These are phyloP conservation scores for Actinomortierella ambigua DNA, from an alignment of 371 early-diverging fungal genomes.

Conservation along the genomic window DNA sequence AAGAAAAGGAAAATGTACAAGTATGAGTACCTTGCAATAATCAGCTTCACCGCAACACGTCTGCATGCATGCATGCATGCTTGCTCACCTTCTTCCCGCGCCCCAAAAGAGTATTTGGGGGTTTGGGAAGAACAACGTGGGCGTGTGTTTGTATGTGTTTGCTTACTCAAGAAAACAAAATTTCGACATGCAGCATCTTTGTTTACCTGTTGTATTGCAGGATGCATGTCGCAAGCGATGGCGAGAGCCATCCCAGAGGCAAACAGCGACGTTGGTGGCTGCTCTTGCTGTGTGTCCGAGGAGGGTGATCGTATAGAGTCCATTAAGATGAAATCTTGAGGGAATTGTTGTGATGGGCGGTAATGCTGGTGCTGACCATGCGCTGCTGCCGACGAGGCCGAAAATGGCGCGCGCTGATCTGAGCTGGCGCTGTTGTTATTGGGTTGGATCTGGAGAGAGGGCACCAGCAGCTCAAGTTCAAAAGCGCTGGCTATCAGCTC, in stretches of 20 bases:
- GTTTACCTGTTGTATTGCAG: too few species aligned
- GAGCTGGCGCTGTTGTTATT: background rate
- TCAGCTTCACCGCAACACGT: too few species aligned
- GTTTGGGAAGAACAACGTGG: too few species aligned
- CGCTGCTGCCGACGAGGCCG: background rate
- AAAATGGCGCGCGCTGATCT: background rate
- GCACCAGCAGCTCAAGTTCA: background rate
- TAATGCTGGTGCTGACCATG: background rate
- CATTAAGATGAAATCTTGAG: constrained; percentile 10
- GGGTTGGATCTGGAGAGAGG: background rate
- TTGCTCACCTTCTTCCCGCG: too few species aligned
- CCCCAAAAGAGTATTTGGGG: too few species aligned
- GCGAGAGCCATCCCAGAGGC: background rate
- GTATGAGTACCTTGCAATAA: too few species aligned
- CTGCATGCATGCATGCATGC: too few species aligned
- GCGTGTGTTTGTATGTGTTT: too few species aligned
- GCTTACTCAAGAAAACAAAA: too few species aligned
- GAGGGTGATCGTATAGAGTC: background rate
- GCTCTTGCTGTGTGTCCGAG: constrained; percentile 10
- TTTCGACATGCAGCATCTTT: too few species aligned
- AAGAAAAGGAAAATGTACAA: too few species aligned
- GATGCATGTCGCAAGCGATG: too few species aligned
- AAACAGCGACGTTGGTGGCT: background rate
- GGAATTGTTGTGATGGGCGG: constrained; percentile 5
- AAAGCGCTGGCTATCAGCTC: background rate